Percentiles rank a stretch among this genome's conserved stretches.
These are phyloP conservation scores for Aphanomyces invadans DNA, from an alignment of 352 stramenopile genomes.

Conservation along the genomic window DNA sequence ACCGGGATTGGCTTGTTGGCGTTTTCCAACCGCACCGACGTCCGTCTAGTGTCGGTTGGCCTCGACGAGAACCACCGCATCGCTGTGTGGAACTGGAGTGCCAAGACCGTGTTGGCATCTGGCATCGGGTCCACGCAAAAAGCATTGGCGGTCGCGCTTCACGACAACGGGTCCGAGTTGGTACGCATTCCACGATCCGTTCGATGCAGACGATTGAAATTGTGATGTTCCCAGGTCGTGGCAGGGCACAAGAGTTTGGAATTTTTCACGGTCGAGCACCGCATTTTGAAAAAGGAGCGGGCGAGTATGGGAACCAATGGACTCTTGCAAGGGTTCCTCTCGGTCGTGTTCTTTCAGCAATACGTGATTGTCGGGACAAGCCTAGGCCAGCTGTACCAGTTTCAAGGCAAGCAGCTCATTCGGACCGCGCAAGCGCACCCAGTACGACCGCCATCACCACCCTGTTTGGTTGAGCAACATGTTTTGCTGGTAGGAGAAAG, in stretches of 20 bases:
- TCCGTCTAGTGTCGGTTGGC: constrained; percentile 51
- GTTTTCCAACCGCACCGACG: constrained; percentile 36
- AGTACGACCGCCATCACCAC: neutral
- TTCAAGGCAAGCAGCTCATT: constrained; percentile 49
- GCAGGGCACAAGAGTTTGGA: constrained; percentile 35
- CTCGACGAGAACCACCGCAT: constrained; percentile 55
- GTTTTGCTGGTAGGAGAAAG: constrained; percentile 30
- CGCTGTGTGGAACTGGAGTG: constrained; percentile 75
- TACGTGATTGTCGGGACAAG: constrained; percentile 55
- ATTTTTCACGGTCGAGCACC: constrained; percentile 24
- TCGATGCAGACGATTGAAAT: no score
- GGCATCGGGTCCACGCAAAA: constrained; percentile 35
- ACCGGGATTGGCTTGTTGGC: constrained; percentile 44
- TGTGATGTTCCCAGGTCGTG: no score
- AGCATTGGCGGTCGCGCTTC: constrained; percentile 50
- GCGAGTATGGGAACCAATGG: constrained; percentile 30
- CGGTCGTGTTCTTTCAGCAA: constrained; percentile 45
- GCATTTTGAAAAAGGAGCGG: constrained; percentile 51
- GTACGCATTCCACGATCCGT: constrained; percentile 54
- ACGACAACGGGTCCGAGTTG: constrained; percentile 62
- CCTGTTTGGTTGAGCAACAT: constrained; percentile 28
- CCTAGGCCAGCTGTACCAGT: constrained; percentile 55
- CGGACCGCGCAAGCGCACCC: constrained; percentile 56
- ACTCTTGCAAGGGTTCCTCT: constrained; percentile 40
- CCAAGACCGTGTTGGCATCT: constrained; percentile 48